A percentile compares a stretch with the other conserved stretches of the same genome.
phyloP scores from a whole-genome alignment of 441 rosid species.

The Adansonia grandidieri region DNA sequence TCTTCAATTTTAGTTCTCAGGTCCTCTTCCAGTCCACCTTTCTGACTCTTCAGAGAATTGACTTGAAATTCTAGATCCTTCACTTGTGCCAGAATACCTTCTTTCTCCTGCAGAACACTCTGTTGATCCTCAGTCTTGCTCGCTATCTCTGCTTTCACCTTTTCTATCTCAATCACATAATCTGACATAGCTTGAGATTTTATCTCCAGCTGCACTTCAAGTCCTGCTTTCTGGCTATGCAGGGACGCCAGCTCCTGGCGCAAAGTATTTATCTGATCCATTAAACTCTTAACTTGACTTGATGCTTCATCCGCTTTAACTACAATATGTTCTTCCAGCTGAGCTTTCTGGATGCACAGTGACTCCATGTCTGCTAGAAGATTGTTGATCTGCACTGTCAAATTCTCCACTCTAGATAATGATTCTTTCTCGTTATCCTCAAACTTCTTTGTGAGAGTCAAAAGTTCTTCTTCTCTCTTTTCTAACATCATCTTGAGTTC shows the following conservation, averaged over 20 bases:
- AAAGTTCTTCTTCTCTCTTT: constrained; percentile 52
- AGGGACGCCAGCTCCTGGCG: constrained; percentile 49
- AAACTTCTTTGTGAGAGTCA: constrained; percentile 48
- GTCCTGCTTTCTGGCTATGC: constrained; percentile 44
- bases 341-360: constrained; percentile 42
- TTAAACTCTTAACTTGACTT: constrained; percentile 39
- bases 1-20: constrained; percentile 44
- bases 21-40: constrained; percentile 53
- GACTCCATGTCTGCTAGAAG: constrained; percentile 43
- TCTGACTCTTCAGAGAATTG: constrained; percentile 53
- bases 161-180: constrained; percentile 9
- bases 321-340: constrained; percentile 54
- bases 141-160: constrained; percentile 12
- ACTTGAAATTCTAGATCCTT: constrained; percentile 50
- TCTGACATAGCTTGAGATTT: constrained; percentile 3
- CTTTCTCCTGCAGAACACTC: constrained; percentile 55
- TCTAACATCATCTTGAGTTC: constrained; percentile 55
- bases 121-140: constrained; percentile 31
- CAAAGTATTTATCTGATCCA: constrained; percentile 42
- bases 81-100: constrained; percentile 41
- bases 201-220: constrained; percentile 52
- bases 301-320: constrained; percentile 53
- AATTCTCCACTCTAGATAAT: constrained; percentile 52
- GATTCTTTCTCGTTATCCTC: constrained; percentile 63
- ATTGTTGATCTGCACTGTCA: constrained; percentile 31